phyloP scores from a whole-genome alignment of 306 rosid species.

The Trifolium dubium region DNA sequence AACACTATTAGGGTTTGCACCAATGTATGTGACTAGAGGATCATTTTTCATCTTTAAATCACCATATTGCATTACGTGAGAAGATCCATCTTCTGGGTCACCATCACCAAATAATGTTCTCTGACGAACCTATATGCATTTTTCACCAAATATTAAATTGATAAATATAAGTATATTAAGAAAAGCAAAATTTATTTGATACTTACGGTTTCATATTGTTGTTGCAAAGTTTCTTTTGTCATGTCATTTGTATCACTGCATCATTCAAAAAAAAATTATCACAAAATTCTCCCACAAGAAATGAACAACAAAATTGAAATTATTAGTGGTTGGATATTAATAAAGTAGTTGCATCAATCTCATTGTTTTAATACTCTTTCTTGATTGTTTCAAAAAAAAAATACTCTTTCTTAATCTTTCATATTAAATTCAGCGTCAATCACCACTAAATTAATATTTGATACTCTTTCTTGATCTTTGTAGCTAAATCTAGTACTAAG shows the following conservation, averaged over 20 bases:
- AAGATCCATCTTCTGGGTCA: neutral
- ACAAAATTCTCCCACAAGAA: neutral
- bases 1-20: slow-evolving; percentile 34
- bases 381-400: too few relatives aligned
- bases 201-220: slow-evolving; percentile 59
- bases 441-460: too few relatives aligned
- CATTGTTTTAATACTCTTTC: too few relatives aligned
- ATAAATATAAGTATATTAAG: neutral
- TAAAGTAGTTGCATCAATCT: neutral
- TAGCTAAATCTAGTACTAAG: too few relatives aligned
- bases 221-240: slow-evolving; percentile 52
- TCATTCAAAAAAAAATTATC: neutral
- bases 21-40: slow-evolving; percentile 48
- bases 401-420: too few relatives aligned
- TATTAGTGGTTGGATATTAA: neutral
- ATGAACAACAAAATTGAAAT: neutral
- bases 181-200: neutral
- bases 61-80: slow-evolving; percentile 74
- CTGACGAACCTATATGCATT: slow-evolving; percentile 45
- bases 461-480: too few relatives aligned
- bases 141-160: neutral
- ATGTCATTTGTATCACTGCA: slow-evolving; percentile 58
- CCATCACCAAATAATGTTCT: slow-evolving; percentile 41
- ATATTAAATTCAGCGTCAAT: too few relatives aligned
- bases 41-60: slow-evolving; percentile 31